phyloP scores from a whole-genome alignment of 805 yeast species.

The Metschnikowia reukaufii region DNA sequence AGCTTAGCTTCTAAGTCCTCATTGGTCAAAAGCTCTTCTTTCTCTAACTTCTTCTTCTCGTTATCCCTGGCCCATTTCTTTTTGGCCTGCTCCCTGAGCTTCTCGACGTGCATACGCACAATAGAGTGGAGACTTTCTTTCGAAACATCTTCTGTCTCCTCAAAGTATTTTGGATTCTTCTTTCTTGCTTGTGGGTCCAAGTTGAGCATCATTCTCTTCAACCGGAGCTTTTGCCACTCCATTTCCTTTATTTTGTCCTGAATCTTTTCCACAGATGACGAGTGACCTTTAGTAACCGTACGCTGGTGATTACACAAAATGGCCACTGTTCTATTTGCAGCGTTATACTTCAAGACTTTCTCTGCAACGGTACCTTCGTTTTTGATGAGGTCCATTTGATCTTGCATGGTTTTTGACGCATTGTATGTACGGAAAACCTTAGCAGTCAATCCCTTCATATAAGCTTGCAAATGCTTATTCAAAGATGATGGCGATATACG shows the following conservation, averaged over 20 bases:
- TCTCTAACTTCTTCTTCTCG: conserved; percentile 65
- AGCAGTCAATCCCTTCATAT: conserved; percentile 92
- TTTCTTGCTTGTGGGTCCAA: conserved; percentile 55
- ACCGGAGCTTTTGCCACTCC: conserved; percentile 78
- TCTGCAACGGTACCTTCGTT: conserved; percentile 86
- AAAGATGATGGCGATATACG: conserved; percentile 79
- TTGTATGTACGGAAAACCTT: conserved; percentile 97
- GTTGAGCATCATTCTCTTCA: conserved; percentile 66
- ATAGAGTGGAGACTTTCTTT: conserved; percentile 63
- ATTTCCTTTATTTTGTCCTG: conserved; percentile 75
- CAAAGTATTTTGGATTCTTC: conserved; percentile 59
- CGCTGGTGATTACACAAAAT: conserved; percentile 96
- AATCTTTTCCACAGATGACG: conserved; percentile 74
- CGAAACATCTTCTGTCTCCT: conserved; percentile 63
- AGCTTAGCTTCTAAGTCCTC: conserved; percentile 60
- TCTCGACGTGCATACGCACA: conserved; percentile 57
- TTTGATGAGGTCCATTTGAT: conserved; percentile 80
- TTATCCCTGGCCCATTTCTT: conserved; percentile 75
- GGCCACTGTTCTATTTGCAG: conserved; percentile 95
- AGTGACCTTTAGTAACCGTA: conserved; percentile 84
- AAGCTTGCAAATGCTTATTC: conserved; percentile 83
- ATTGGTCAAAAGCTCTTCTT: conserved; percentile 51
- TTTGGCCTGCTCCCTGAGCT: conserved; percentile 62
- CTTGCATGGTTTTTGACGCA: conserved; percentile 96
- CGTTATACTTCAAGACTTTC: conserved; percentile 83